Percentiles rank a stretch among this genome's conserved stretches.
phyloP scores from a whole-genome alignment of 768 basidiomycete species.

The Psilocybe sp. region DNA sequence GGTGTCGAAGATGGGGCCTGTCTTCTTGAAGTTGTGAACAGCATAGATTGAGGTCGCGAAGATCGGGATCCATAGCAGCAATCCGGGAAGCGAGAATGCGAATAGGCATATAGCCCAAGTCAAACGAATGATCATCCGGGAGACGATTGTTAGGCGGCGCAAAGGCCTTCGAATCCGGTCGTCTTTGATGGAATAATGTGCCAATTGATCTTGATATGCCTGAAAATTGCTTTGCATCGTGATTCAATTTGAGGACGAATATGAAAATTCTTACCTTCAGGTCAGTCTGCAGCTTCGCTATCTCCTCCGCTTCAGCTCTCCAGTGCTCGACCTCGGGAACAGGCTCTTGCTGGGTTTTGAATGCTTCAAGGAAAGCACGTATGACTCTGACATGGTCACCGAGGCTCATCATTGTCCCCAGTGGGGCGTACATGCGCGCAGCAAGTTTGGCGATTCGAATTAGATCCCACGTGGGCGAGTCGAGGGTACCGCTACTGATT shows the following conservation, averaged over 20 bases:
- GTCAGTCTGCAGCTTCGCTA: constrained; percentile 42
- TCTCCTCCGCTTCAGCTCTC: constrained; percentile 20
- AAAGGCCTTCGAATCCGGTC: constrained; percentile 77
- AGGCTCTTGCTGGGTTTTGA: constrained; percentile 44
- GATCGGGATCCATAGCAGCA: constrained; percentile 80
- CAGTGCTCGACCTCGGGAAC: constrained; percentile 14
- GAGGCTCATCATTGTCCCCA: constrained; percentile 83
- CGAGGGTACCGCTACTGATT: constrained; percentile 76
- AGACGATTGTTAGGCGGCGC: constrained; percentile 48
- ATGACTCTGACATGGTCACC: constrained; percentile 82
- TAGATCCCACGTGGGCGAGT: constrained; percentile 82
- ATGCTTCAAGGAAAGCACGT: constrained; percentile 72
- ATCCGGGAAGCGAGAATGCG: constrained; percentile 68
- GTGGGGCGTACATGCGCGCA: constrained; percentile 77
- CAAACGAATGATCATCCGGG: constrained; percentile 64
- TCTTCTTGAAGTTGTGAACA: constrained; percentile 75
- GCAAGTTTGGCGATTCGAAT: constrained; percentile 76
- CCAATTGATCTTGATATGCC: constrained; percentile 75
- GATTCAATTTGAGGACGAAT: too few species aligned
- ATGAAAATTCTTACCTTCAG: constrained; percentile 48
- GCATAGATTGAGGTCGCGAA: constrained; percentile 69
- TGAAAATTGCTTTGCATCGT: constrained; percentile 21
- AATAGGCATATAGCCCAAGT: constrained; percentile 62
- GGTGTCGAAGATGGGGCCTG: constrained; percentile 80
- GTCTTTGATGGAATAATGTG: constrained; percentile 72